phyloP scores from a whole-genome alignment of 441 rosid genomes.

The Aquilaria agallochum region DNA sequence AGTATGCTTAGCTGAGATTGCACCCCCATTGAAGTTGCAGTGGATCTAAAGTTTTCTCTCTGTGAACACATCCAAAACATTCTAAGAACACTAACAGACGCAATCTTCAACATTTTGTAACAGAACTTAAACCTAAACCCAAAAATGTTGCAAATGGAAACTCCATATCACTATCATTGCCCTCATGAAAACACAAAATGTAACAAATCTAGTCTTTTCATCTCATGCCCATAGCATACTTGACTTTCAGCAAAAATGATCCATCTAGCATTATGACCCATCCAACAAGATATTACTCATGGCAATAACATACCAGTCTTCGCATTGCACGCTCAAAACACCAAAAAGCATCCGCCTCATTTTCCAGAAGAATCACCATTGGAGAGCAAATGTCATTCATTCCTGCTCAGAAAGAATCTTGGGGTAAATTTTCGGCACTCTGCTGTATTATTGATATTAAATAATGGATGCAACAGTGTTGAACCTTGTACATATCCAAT shows the following conservation, averaged over 20 bases:
- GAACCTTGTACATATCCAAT: conserved; percentile 89
- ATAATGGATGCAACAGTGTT: background rate
- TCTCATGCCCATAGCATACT: too few relatives aligned
- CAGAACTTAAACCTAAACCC: too few relatives aligned
- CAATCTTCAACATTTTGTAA: too few relatives aligned
- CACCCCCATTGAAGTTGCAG: conserved; percentile 73
- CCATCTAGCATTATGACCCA: too few relatives aligned
- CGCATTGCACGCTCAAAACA: conserved; percentile 96
- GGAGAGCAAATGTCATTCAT: conserved; percentile 98
- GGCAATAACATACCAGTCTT: conserved; percentile 54
- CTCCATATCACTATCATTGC: too few relatives aligned
- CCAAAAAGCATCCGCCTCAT: conserved; percentile 98
- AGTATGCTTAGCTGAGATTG: conserved; percentile 81
- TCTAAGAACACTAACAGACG: background rate
- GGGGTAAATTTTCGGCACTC: conserved; percentile 9
- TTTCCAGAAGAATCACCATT: conserved; percentile 75
- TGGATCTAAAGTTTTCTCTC: conserved; percentile 89
- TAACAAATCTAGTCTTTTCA: too few relatives aligned
- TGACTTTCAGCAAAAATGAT: too few relatives aligned
- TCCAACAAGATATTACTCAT: background rate
- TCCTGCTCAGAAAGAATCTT: conserved; percentile 43
- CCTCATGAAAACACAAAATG: too few relatives aligned
- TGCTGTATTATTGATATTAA: conserved; percentile 8
- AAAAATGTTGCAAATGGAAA: too few relatives aligned
- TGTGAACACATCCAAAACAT: conserved; percentile 28